A percentile compares a stretch with the other conserved stretches of the same genome.
These are phyloP conservation scores for Penicillium vulpinum DNA, from an alignment of 2,329 filamentous ascomycete species.

Conservation along the genomic window DNA sequence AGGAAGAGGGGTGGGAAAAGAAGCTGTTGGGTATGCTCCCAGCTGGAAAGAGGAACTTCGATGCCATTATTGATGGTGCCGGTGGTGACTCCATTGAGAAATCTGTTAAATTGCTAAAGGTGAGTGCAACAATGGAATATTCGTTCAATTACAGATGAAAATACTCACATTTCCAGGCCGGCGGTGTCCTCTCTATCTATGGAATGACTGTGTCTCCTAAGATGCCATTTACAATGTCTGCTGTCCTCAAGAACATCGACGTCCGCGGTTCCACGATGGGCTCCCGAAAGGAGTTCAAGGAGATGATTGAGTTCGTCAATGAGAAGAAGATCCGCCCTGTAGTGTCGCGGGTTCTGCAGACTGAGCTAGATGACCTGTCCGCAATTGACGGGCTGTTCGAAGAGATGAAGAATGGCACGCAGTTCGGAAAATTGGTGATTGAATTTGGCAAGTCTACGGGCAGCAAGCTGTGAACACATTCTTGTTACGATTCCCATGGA, in stretches of 20 bases:
- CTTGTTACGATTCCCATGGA: neutral
- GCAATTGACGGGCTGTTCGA: conserved; percentile 81
- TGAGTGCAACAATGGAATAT: conserved; percentile 28
- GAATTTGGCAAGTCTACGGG: conserved; percentile 54
- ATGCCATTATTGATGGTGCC: conserved; percentile 87
- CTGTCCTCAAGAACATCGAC: conserved; percentile 84
- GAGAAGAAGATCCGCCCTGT: conserved; percentile 73
- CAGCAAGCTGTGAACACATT: conserved; percentile 41
- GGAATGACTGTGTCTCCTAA: conserved; percentile 87
- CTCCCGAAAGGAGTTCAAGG: conserved; percentile 81
- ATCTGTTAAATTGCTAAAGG: conserved; percentile 68
- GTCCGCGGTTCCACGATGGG: conserved; percentile 88
- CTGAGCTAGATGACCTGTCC: conserved; percentile 70
- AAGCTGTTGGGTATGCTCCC: conserved; percentile 62
- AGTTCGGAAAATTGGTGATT: conserved; percentile 92
- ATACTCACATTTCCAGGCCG: conserved; percentile 49
- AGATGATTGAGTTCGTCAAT: conserved; percentile 82
- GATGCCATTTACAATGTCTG: conserved; percentile 83
- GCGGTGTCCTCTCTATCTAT: conserved; percentile 82
- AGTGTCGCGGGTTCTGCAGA: conserved; percentile 69
- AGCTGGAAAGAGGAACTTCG: conserved; percentile 66
- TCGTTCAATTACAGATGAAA: neutral
- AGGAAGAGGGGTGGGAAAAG: conserved; percentile 76
- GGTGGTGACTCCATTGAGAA: conserved; percentile 80
- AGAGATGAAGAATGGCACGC: conserved; percentile 79